phyloP scores from a whole-genome alignment of 139 green algal genomes.

The Chlamydomonas urium region DNA sequence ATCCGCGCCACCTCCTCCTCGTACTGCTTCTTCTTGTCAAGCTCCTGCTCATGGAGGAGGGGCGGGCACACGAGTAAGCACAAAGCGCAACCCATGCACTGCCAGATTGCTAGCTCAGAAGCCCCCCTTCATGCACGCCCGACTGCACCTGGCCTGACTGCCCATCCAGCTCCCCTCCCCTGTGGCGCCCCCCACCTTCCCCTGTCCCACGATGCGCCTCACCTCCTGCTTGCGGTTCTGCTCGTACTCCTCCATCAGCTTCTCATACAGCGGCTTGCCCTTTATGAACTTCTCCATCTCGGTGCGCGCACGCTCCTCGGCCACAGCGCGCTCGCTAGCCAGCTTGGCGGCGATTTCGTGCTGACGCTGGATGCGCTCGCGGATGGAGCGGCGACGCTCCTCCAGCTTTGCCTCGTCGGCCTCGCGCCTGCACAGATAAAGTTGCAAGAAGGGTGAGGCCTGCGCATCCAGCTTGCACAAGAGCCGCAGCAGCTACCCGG shows the following conservation, averaged over 20 bases:
- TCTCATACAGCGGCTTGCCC: slow-evolving; percentile 34
- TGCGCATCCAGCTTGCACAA: too few species aligned
- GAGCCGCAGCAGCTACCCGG: too few species aligned
- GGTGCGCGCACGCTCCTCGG: slow-evolving; percentile 21
- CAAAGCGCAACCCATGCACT: not conserved
- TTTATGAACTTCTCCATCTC: slow-evolving; percentile 25
- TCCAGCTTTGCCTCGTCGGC: slow-evolving; percentile 32
- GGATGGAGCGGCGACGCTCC: slow-evolving; percentile 22
- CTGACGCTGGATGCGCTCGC: slow-evolving; percentile 34
- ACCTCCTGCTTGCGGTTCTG: not conserved
- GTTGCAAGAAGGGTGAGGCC: too few species aligned
- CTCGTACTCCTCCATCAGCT: slow-evolving; percentile 34
- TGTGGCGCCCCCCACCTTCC: not conserved
- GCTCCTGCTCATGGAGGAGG: slow-evolving; percentile 10
- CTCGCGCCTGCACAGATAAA: slow-evolving; percentile 8
- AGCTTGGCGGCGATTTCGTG: slow-evolving; percentile 25
- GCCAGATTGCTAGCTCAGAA: too few species aligned
- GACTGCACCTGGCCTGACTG: not conserved
- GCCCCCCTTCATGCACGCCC: not conserved
- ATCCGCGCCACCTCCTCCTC: slow-evolving; percentile 18
- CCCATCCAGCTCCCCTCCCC: not conserved
- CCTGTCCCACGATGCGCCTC: slow-evolving; percentile 8
- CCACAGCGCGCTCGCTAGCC: slow-evolving; percentile 23
- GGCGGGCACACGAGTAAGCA: not conserved
- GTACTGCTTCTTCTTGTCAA: slow-evolving; percentile 17